phyloP scores from a whole-genome alignment of 805 yeast species.

The Saccharomyces cerevisiae region DNA sequence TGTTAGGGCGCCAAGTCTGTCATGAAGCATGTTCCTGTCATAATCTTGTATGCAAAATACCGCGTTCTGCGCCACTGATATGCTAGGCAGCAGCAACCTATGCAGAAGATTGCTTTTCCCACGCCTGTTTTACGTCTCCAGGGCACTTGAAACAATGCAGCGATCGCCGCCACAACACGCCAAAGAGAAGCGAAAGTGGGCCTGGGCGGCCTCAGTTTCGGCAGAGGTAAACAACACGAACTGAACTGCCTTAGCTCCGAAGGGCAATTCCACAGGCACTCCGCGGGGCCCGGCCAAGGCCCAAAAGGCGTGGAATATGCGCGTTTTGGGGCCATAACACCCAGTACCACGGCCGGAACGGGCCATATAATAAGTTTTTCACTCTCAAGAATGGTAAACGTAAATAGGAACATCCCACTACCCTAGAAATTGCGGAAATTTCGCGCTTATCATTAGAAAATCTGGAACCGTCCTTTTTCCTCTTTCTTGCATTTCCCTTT shows the following conservation, averaged over 20 bases:
- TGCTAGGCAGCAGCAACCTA: background rate
- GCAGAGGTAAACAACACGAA: background rate
- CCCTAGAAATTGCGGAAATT: background rate
- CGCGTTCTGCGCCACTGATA: background rate
- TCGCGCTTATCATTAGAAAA: background rate
- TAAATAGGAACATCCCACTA: background rate
- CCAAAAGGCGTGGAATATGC: background rate
- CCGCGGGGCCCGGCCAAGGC: background rate
- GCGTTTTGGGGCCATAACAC: background rate
- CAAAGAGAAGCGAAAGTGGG: background rate
- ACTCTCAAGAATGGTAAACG: background rate
- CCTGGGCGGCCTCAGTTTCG: background rate
- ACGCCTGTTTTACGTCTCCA: background rate
- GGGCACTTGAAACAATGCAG: background rate
- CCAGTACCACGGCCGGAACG: background rate
- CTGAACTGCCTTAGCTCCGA: background rate
- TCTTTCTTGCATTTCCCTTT: background rate
- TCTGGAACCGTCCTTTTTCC: background rate
- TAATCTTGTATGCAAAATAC: background rate
- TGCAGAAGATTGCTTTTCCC: background rate
- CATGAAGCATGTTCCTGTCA: background rate
- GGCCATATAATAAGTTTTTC: background rate
- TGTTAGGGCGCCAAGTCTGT: background rate
- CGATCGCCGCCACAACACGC: background rate
- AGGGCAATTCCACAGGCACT: background rate